Percentiles rank a stretch among this genome's conserved stretches.
Conservation (phyloP, 805 yeast species). For the Metschnikowia kunwiensis region DNA sequence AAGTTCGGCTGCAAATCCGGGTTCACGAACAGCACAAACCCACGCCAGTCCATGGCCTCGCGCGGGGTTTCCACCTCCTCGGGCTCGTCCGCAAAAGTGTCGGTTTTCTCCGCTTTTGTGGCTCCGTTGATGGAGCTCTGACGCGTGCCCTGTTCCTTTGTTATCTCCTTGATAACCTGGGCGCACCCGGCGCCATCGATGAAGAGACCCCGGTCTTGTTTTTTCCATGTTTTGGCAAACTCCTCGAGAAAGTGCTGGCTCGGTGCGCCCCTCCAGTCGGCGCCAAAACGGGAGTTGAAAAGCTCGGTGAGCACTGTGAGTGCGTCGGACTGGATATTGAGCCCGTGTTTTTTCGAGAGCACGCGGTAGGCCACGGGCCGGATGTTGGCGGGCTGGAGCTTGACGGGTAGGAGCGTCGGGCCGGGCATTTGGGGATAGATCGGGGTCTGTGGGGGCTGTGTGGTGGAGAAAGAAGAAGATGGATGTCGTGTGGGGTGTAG, state of each 20-base stretch:
- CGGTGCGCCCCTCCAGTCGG: constrained; percentile 74
- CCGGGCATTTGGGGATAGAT: constrained; percentile 2
- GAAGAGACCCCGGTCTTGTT: constrained; percentile 82
- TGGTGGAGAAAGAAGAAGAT: background rate
- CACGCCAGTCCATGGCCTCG: constrained; percentile 58
- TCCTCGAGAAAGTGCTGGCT: constrained; percentile 69
- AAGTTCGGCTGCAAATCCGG: constrained; percentile 64
- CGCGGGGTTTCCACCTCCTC: constrained; percentile 13
- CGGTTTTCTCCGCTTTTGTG: constrained; percentile 17
- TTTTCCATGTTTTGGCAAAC: constrained; percentile 81
- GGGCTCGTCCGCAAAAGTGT: constrained; percentile 20
- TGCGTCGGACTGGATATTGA: constrained; percentile 86
- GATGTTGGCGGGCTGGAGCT: constrained; percentile 73
- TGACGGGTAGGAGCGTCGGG: constrained; percentile 57
- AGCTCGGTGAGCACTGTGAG: constrained; percentile 67
- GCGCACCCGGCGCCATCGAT: constrained; percentile 71
- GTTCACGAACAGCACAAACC: constrained; percentile 64
- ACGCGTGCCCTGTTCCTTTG: constrained; percentile 16
- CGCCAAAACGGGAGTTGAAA: constrained; percentile 75
- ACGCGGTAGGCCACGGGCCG: constrained; percentile 91
- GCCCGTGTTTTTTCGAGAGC: constrained; percentile 86
- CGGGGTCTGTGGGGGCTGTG: background rate
- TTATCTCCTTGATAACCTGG: constrained; percentile 59
- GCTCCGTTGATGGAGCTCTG: background rate
- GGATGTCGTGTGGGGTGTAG: no score